A percentile compares a stretch with the other conserved stretches of the same genome.
These are phyloP conservation scores for Cucumis cinereus DNA, from an alignment of 306 rosid species.

Conservation along the genomic window DNA sequence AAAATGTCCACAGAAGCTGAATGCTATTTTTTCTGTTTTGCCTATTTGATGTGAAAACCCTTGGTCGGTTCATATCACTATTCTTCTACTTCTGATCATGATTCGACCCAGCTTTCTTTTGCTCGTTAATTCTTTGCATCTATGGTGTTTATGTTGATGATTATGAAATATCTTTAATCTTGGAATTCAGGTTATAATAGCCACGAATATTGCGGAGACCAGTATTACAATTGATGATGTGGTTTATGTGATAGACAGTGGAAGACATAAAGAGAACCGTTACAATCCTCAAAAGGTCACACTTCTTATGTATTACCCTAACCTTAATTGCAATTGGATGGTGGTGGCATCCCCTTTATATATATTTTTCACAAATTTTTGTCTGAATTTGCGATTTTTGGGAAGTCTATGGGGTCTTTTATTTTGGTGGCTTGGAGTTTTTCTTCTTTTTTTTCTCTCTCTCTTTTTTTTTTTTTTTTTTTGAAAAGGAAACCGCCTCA, in stretches of 20 bases:
- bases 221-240: conserved; percentile 95
- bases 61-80: too few relatives aligned
- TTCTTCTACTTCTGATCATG: background rate
- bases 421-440: too few relatives aligned
- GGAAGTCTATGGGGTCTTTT: background rate
- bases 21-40: background rate
- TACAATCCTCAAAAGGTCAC: conserved; percentile 82
- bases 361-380: background rate
- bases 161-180: conserved; percentile 6
- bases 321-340: background rate
- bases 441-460: too few relatives aligned
- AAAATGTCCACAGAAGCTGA: background rate
- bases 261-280: conserved; percentile 92
- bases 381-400: background rate
- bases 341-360: background rate
- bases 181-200: conserved; percentile 61
- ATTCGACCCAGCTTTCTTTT: background rate
- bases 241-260: conserved; percentile 79
- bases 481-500: too few relatives aligned
- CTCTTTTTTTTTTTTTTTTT: too few relatives aligned
- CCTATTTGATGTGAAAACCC: too few relatives aligned
- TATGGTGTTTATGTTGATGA: background rate
- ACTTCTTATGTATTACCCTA: background rate
- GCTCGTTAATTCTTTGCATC: background rate
- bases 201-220: conserved; percentile 95